A percentile compares a stretch with the other conserved stretches of the same genome.
Evolutionary conservation across 75 land plant genomes (phyloP).

Genomic region (Isoetes taiwanensis): DNA sequence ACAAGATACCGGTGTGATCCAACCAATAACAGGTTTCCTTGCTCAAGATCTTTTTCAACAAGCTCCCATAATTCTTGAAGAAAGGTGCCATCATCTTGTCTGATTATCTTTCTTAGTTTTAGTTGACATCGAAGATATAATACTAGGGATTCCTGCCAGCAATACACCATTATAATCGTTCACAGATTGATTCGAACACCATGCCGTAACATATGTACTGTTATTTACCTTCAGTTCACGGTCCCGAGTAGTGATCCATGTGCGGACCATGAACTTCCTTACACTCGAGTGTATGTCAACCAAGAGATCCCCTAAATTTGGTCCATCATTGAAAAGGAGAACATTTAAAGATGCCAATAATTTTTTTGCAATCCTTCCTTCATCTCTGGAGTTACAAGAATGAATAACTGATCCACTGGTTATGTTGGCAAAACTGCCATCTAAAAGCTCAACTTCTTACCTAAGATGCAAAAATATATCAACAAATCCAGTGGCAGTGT

Average conservation of each 20-base stretch:
- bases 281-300: conserved; percentile 50
- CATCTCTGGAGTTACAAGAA: conserved; percentile 37
- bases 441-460: conserved; percentile 24
- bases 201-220: too few relatives aligned
- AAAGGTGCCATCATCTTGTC: conserved; percentile 29
- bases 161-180: background rate
- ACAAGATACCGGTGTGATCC: too few relatives aligned
- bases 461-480: conserved; percentile 47
- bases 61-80: conserved; percentile 54
- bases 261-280: conserved; percentile 45
- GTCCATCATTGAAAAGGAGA: conserved; percentile 67
- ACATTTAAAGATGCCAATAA: conserved; percentile 63
- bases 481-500: conserved; percentile 42
- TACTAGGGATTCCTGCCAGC: conserved; percentile 51
- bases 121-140: conserved; percentile 51
- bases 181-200: too few relatives aligned
- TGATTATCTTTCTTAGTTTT: conserved; percentile 34
- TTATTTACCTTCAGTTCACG: conserved; percentile 59
- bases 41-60: conserved; percentile 72
- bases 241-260: conserved; percentile 77
- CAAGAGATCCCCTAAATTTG: conserved; percentile 46
- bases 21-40: conserved; percentile 26
- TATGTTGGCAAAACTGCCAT: background rate
- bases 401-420: background rate
- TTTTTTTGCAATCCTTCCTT: conserved; percentile 67